phyloP scores from a whole-genome alignment of 139 green algal species.

The Pleodorina starrii region DNA sequence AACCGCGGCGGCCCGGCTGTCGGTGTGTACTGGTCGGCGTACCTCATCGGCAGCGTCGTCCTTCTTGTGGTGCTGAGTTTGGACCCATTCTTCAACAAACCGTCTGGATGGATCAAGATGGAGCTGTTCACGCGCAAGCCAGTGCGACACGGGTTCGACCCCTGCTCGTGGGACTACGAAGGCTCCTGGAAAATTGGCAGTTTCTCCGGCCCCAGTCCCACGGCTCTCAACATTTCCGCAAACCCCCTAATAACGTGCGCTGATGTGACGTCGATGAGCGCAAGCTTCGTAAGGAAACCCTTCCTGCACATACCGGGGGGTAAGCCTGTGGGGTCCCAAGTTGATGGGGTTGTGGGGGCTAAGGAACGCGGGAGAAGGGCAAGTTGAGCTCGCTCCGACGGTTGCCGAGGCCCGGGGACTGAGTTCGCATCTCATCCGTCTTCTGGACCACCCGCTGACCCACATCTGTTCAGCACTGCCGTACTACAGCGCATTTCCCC shows the following conservation, averaged over 20 bases:
- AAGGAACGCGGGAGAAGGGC: too few relatives aligned
- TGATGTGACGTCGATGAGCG: constrained; percentile 1
- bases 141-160: constrained; percentile 15
- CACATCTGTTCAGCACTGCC: too few relatives aligned
- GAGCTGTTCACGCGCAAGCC: not conserved
- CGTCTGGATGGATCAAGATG: constrained; percentile 4
- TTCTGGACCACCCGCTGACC: too few relatives aligned
- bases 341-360: too few relatives aligned
- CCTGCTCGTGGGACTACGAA: constrained; percentile 40
- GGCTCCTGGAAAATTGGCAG: constrained; percentile 40
- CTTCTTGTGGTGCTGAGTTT: not conserved
- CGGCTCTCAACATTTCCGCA: not conserved
- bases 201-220: not conserved
- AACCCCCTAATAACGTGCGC: not conserved
- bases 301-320: constrained; percentile 27
- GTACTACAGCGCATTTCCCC: too few relatives aligned
- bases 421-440: too few relatives aligned
- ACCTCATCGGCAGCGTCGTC: not conserved
- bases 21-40: not conserved
- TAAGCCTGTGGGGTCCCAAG: too few relatives aligned
- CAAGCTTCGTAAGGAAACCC: constrained; percentile 1
- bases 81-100: constrained; percentile 19
- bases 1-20: not conserved
- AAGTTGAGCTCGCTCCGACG: too few relatives aligned
- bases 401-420: too few relatives aligned